Percentiles rank a stretch among this genome's conserved stretches.
These are phyloP conservation scores for Vitis rotundifolia DNA, from an alignment of 164 flowering plant genomes.

Conservation along the genomic window DNA sequence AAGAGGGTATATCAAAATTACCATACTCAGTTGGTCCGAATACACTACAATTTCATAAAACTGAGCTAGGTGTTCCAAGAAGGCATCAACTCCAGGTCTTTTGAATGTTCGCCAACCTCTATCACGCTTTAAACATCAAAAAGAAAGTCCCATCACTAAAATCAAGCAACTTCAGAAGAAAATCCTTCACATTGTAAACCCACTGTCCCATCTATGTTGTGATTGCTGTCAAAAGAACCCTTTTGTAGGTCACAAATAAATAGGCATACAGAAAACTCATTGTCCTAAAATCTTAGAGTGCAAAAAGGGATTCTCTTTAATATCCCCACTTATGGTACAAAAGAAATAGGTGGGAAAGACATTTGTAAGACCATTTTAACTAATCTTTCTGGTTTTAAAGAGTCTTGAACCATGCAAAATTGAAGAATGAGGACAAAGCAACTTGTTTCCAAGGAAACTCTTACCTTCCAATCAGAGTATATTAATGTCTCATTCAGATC, in stretches of 20 bases:
- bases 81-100: constrained; percentile 95
- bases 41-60: constrained; percentile 88
- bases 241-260: too few relatives aligned
- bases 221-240: too few relatives aligned
- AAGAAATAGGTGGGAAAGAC: neutral
- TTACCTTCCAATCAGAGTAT: constrained; percentile 92
- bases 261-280: too few relatives aligned
- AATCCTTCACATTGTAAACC: too few relatives aligned
- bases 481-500: constrained; percentile 90
- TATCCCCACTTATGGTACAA: neutral
- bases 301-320: too few relatives aligned
- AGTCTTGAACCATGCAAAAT: neutral
- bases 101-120: constrained; percentile 96
- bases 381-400: neutral
- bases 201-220: too few relatives aligned
- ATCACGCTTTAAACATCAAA: constrained; percentile 61
- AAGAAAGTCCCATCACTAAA: constrained; percentile 1
- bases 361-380: neutral
- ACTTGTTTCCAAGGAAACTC: neutral
- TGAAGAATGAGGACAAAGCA: neutral
- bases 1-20: constrained; percentile 21
- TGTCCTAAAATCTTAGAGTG: too few relatives aligned
- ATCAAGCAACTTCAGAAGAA: constrained; percentile 5
- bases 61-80: constrained; percentile 79
- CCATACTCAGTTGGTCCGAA: constrained; percentile 75